Percentiles rank a stretch among this genome's conserved stretches.
These are phyloP conservation scores for Aspergillaceae sp. DNA, from an alignment of 2,329 filamentous ascomycete species.

Conservation along the genomic window DNA sequence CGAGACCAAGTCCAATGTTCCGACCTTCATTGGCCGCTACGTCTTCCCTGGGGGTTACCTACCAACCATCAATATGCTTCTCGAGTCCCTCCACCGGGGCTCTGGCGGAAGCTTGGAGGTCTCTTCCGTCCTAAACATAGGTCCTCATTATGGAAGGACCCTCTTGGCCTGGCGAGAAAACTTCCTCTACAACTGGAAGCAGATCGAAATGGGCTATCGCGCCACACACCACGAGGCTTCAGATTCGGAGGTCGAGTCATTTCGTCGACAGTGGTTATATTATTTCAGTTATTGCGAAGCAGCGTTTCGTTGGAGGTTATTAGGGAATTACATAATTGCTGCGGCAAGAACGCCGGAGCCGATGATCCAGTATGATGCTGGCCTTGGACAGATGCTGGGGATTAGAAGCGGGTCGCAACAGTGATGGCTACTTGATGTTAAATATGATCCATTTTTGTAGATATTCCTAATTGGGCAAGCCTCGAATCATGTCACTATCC, in stretches of 20 bases:
- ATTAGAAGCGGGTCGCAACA: too few species aligned
- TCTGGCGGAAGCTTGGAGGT: slow-evolving; percentile 56
- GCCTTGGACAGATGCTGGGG: too few species aligned
- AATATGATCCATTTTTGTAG: too few species aligned
- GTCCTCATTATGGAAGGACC: slow-evolving; percentile 63
- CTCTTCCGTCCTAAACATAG: slow-evolving; percentile 62
- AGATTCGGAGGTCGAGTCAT: slow-evolving; percentile 56
- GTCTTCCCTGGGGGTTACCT: slow-evolving; percentile 73
- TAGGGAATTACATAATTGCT: slow-evolving; percentile 65
- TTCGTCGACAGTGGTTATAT: slow-evolving; percentile 66
- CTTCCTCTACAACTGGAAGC: slow-evolving; percentile 54
- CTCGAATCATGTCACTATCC: too few species aligned
- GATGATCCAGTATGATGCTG: slow-evolving; percentile 3
- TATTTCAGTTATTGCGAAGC: slow-evolving; percentile 71
- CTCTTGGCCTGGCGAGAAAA: slow-evolving; percentile 59
- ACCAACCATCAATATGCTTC: slow-evolving; percentile 49
- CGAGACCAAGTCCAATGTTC: slow-evolving; percentile 55
- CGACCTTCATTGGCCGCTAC: slow-evolving; percentile 68
- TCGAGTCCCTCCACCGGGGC: slow-evolving; percentile 52
- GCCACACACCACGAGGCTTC: slow-evolving; percentile 51
- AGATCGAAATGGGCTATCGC: slow-evolving; percentile 55
- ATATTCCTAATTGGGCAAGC: too few species aligned
- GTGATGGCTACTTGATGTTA: too few species aligned
- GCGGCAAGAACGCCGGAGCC: slow-evolving; percentile 42
- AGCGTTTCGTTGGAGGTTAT: slow-evolving; percentile 61